Conservation (phyloP, 306 rosid species). For the Adenanthera pavonina region DNA sequence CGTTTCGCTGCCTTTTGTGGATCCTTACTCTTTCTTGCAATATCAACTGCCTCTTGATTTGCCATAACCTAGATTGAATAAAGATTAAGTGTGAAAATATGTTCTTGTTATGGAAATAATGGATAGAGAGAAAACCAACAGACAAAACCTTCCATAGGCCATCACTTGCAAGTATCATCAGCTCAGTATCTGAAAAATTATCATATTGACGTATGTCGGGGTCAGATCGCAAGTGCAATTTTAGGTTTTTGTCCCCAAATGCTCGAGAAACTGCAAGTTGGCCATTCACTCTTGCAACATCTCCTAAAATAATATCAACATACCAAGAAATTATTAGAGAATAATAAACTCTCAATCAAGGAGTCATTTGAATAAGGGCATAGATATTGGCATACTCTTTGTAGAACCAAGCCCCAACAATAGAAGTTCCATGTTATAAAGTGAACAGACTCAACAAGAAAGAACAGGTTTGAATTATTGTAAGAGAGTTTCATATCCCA, state of each 20-base stretch:
- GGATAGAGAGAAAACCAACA: constrained; percentile 24
- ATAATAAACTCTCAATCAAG: constrained; percentile 14
- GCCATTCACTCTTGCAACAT: constrained; percentile 90
- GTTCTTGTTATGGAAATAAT: not conserved
- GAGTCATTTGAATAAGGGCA: not conserved
- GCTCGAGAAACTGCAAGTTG: constrained; percentile 96
- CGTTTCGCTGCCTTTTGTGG: constrained; percentile 80
- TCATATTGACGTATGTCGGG: constrained; percentile 63
- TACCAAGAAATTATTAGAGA: constrained; percentile 25
- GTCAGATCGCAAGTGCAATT: constrained; percentile 79
- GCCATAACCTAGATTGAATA: constrained; percentile 67
- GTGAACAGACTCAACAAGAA: not conserved
- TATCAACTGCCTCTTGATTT: constrained; percentile 87
- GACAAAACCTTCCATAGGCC: constrained; percentile 84
- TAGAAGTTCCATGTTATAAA: not conserved
- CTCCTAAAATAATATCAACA: constrained; percentile 57
- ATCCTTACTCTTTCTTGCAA: constrained; percentile 69
- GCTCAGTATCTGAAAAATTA: constrained; percentile 51
- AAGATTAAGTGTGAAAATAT: not conserved
- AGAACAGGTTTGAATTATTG: not conserved
- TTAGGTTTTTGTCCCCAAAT: constrained; percentile 92
- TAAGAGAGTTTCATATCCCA: not conserved
- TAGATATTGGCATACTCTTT: not conserved
- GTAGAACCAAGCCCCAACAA: not conserved
- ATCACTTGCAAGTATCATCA: constrained; percentile 83